Evolutionary conservation across 371 early-diverging fungal species (phyloP).

Genomic region (Cokeromyces recurvatus): DNA sequence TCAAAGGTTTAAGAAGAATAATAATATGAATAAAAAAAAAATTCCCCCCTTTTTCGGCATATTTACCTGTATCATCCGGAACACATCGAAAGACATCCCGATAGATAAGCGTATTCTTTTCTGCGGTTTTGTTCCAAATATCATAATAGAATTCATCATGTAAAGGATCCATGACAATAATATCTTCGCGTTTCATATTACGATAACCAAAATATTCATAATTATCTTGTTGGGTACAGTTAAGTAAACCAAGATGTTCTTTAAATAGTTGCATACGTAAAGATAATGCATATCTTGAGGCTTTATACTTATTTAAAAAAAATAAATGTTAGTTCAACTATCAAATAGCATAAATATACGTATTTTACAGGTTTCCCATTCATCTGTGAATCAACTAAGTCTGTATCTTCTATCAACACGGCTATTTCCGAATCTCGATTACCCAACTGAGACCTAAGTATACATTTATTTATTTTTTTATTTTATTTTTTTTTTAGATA

Average conservation of each 20-base stretch:
- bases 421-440: conserved; percentile 91
- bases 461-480: no score
- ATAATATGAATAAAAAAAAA: neutral
- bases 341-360: neutral
- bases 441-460: conserved; percentile 77
- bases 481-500: no score
- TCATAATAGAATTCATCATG: conserved; percentile 54
- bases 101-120: conserved; percentile 65
- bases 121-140: conserved; percentile 64
- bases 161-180: conserved; percentile 69
- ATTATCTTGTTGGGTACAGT: neutral
- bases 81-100: conserved; percentile 77
- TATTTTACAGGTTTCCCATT: conserved; percentile 55
- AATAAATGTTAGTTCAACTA: neutral
- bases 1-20: neutral
- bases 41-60: neutral
- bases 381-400: conserved; percentile 65
- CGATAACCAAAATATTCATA: conserved; percentile 1
- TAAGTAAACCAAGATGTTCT: conserved; percentile 78
- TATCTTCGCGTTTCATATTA: conserved; percentile 19
- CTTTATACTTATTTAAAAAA: conserved; percentile 48
- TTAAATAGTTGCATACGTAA: conserved; percentile 73
- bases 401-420: conserved; percentile 73
- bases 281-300: conserved; percentile 63
- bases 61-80: conserved; percentile 73